A percentile compares a stretch with the other conserved stretches of the same genome.
These are phyloP conservation scores for Colletotrichum musae DNA, from an alignment of 2,329 filamentous ascomycete species.

Conservation along the genomic window DNA sequence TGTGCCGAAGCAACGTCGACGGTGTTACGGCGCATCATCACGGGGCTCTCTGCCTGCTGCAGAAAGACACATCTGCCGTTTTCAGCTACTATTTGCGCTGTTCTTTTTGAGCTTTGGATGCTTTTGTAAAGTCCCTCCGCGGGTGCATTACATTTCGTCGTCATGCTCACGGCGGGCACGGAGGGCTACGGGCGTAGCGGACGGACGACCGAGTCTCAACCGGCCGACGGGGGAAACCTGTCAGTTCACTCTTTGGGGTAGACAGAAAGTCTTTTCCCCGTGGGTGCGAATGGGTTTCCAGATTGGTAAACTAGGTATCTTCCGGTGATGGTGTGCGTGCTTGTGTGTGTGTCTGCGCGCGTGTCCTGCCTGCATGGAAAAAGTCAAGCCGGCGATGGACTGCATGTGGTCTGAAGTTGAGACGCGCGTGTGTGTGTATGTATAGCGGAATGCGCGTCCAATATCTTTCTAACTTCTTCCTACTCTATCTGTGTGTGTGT, in stretches of 20 bases:
- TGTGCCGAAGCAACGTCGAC: background rate
- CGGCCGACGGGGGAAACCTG: background rate
- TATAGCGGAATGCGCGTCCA: too few relatives aligned
- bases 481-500: background rate
- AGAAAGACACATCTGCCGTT: background rate
- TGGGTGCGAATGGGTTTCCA: constrained; percentile 7
- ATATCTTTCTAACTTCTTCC: too few relatives aligned
- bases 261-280: too few relatives aligned
- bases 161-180: background rate
- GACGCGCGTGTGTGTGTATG: background rate
- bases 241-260: background rate
- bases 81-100: too few relatives aligned
- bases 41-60: background rate
- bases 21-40: too few relatives aligned
- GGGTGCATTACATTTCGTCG: background rate
- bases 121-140: background rate
- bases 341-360: background rate
- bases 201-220: background rate
- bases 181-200: constrained; percentile 1
- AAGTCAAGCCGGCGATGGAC: too few relatives aligned
- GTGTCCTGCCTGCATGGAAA: background rate
- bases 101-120: background rate
- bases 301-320: constrained; percentile 6
- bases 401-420: constrained; percentile 6
- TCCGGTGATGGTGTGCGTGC: constrained; percentile 5